phyloP scores from a whole-genome alignment of 2,329 filamentous ascomycete species.

The Aspergillus fischeri region DNA sequence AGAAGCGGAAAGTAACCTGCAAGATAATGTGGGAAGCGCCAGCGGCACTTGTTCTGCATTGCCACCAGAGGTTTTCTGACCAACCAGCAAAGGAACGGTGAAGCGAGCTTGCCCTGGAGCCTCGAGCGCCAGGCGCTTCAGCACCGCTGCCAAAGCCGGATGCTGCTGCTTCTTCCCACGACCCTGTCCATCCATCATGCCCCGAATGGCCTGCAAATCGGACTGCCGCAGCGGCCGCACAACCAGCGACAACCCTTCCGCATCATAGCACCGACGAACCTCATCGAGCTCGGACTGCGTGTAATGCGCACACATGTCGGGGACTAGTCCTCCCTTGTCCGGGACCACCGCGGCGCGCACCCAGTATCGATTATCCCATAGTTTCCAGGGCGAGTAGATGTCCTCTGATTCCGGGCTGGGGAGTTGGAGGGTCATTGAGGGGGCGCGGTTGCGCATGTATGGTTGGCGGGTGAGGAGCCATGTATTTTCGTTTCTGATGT shows the following conservation, averaged over 20 bases:
- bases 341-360: conserved; percentile 41
- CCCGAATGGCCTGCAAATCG: conserved; percentile 26
- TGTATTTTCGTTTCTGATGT: conserved; percentile 15
- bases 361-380: conserved; percentile 58
- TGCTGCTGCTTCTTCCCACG: conserved; percentile 1
- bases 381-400: conserved; percentile 25
- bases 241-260: conserved; percentile 21
- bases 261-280: not conserved
- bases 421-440: conserved; percentile 17
- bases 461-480: conserved; percentile 40
- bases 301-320: not conserved
- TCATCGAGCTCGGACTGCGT: not conserved
- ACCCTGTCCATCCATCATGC: conserved; percentile 4
- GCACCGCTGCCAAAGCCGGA: not conserved
- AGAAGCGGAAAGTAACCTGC: conserved; percentile 11
- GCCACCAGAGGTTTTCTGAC: conserved; percentile 3
- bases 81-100: conserved; percentile 39
- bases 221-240: conserved; percentile 38
- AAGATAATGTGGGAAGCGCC: conserved; percentile 26
- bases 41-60: conserved; percentile 14
- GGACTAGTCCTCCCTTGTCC: not conserved
- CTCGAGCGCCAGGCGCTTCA: conserved; percentile 20
- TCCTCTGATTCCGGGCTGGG: conserved; percentile 4
- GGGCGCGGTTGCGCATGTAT: conserved; percentile 26
- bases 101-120: conserved; percentile 37